A percentile compares a stretch with the other conserved stretches of the same genome.
Evolutionary conservation across 768 basidiomycete species (phyloP).

Genomic region (Boletales sp.): DNA sequence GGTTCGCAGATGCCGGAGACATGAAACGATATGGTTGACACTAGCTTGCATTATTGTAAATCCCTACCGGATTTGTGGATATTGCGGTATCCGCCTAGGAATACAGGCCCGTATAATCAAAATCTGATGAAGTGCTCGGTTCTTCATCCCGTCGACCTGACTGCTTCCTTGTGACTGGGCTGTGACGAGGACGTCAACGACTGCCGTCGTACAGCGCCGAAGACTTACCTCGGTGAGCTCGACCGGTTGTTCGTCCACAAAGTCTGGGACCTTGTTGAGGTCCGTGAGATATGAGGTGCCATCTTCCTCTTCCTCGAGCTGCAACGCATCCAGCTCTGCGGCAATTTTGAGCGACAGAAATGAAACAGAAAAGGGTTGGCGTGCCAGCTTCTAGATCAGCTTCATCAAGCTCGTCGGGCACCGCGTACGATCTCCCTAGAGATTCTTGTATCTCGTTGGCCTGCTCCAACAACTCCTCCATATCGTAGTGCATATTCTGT

Average conservation of each 20-base stretch:
- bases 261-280: slow-evolving; percentile 86
- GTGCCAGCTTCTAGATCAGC: slow-evolving; percentile 93
- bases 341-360: slow-evolving; percentile 1
- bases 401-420: slow-evolving; percentile 97
- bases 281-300: slow-evolving; percentile 85
- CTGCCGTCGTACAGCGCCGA: not conserved
- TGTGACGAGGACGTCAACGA: slow-evolving; percentile 13
- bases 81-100: not conserved
- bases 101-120: slow-evolving; percentile 15
- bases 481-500: slow-evolving; percentile 93
- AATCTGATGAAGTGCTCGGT: not conserved
- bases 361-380: slow-evolving; percentile 15
- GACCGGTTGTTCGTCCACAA: slow-evolving; percentile 83
- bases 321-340: slow-evolving; percentile 89
- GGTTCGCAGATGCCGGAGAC: slow-evolving; percentile 63
- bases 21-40: slow-evolving; percentile 62
- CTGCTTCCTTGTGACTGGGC: slow-evolving; percentile 50
- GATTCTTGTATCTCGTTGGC: slow-evolving; percentile 98
- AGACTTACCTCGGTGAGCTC: slow-evolving; percentile 57
- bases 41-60: not conserved
- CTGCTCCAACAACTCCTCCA: slow-evolving; percentile 96
- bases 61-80: not conserved
- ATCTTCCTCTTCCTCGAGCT: slow-evolving; percentile 90
- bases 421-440: slow-evolving; percentile 88
- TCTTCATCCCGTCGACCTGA: slow-evolving; percentile 45